Percentiles rank a stretch among this genome's conserved stretches.
These are phyloP conservation scores for Claviceps sp. DNA, from an alignment of 2,329 filamentous ascomycete species.

Conservation along the genomic window DNA sequence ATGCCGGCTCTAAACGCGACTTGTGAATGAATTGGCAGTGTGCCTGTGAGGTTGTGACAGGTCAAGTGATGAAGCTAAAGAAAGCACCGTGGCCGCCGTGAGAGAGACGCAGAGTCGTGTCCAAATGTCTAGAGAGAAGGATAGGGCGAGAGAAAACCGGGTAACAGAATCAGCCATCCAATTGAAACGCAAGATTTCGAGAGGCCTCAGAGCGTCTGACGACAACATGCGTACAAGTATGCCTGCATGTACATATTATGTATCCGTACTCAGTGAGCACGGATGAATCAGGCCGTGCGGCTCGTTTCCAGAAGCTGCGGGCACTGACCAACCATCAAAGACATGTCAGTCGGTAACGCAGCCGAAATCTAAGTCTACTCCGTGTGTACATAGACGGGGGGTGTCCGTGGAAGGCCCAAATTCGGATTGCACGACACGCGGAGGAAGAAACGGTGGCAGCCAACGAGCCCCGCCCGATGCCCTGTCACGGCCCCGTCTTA, in stretches of 20 bases:
- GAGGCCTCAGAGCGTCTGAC: not conserved
- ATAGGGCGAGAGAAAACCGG: not conserved
- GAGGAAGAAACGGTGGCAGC: not conserved
- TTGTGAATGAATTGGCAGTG: not conserved
- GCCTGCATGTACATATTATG: not conserved
- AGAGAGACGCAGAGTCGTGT: not conserved
- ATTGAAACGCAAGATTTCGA: not conserved
- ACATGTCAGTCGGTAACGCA: constrained; percentile 3
- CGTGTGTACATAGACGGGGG: not conserved
- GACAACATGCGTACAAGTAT: not conserved
- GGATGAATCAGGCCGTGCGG: constrained; percentile 6
- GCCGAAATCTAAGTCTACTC: constrained; percentile 1
- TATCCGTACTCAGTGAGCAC: not conserved
- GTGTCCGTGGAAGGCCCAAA: not conserved
- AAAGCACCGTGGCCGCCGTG: not conserved
- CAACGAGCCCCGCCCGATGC: not conserved
- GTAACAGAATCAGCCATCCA: not conserved
- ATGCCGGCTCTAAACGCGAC: not conserved
- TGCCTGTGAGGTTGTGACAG: not conserved
- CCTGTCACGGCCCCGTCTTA: not conserved
- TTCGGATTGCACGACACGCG: not conserved
- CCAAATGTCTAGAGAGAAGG: not conserved
- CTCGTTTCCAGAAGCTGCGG: not conserved
- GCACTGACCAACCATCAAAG: constrained; percentile 1
- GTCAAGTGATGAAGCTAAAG: not conserved